Percentiles rank a stretch among this genome's conserved stretches.
Conservation (phyloP, 2,329 filamentous ascomycete species). For the Nothomitra cinnamomea region DNA sequence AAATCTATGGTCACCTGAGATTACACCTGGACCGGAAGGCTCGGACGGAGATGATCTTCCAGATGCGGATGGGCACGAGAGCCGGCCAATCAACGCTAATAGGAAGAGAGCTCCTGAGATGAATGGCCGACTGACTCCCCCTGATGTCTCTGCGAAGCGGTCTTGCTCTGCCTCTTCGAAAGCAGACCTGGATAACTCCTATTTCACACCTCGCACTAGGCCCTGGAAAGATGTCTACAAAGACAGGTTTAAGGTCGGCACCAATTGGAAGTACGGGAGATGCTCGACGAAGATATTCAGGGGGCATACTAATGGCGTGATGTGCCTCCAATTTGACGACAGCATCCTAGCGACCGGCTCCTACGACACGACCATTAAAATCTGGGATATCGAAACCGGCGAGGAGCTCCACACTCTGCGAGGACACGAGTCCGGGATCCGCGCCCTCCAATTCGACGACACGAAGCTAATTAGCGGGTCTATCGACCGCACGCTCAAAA, state of each 20-base stretch:
- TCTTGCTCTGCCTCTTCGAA: neutral
- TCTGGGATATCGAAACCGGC: constrained; percentile 86
- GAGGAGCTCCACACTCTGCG: constrained; percentile 68
- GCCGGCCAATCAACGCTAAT: constrained; percentile 6
- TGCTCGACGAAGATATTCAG: constrained; percentile 72
- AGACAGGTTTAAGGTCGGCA: constrained; percentile 86
- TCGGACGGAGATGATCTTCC: neutral
- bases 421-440: constrained; percentile 70
- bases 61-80: neutral
- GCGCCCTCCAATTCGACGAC: constrained; percentile 85
- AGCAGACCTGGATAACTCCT: constrained; percentile 11
- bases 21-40: constrained; percentile 29
- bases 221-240: constrained; percentile 98
- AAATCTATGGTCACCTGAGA: constrained; percentile 34
- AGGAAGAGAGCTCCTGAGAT: constrained; percentile 10
- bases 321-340: constrained; percentile 67
- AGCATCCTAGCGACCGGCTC: constrained; percentile 85
- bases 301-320: constrained; percentile 78
- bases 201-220: constrained; percentile 35
- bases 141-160: neutral
- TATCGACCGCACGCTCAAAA: constrained; percentile 70
- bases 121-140: neutral
- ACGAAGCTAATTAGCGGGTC: constrained; percentile 81
- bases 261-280: constrained; percentile 92
- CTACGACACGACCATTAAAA: constrained; percentile 87